Conservation (phyloP, 495 filamentous ascomycete species). For the Penicillium parvum region DNA sequence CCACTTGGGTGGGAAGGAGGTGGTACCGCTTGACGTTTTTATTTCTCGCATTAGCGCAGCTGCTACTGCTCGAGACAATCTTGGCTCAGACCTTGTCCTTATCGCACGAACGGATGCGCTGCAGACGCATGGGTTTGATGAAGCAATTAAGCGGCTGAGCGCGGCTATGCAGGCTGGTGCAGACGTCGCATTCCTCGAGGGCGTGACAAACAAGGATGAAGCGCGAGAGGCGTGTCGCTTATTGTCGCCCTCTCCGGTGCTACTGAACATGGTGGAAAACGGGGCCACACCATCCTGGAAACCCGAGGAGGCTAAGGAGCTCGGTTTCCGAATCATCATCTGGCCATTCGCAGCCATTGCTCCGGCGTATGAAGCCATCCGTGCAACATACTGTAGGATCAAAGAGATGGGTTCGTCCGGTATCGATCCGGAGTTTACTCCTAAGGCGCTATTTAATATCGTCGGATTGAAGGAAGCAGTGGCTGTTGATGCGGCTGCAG, state of each 20-base stretch:
- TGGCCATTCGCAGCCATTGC: neutral
- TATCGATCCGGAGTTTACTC: neutral
- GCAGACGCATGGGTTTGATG: neutral
- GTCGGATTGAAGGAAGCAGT: neutral
- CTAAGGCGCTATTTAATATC: neutral
- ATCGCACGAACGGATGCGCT: constrained; percentile 61
- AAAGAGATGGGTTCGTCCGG: neutral
- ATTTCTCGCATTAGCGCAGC: constrained; percentile 9
- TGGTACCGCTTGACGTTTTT: constrained; percentile 40
- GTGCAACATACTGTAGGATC: no score
- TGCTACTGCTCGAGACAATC: constrained; percentile 16
- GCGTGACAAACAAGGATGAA: neutral
- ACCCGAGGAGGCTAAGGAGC: neutral
- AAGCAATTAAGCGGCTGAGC: neutral
- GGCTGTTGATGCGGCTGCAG: neutral
- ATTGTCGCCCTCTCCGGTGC: neutral
- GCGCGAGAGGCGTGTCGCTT: neutral
- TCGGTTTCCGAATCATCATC: neutral
- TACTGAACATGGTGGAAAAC: neutral
- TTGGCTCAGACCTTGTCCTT: constrained; percentile 46
- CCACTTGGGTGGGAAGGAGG: constrained; percentile 50
- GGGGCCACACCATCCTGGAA: neutral
- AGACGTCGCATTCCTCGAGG: neutral
- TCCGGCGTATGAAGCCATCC: neutral
- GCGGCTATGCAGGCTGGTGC: neutral